Evolutionary conservation across 2,329 filamentous ascomycete genomes (phyloP), one percentile per base, ranked within the genome.

Genomic region (Venturia effusa): DNA sequence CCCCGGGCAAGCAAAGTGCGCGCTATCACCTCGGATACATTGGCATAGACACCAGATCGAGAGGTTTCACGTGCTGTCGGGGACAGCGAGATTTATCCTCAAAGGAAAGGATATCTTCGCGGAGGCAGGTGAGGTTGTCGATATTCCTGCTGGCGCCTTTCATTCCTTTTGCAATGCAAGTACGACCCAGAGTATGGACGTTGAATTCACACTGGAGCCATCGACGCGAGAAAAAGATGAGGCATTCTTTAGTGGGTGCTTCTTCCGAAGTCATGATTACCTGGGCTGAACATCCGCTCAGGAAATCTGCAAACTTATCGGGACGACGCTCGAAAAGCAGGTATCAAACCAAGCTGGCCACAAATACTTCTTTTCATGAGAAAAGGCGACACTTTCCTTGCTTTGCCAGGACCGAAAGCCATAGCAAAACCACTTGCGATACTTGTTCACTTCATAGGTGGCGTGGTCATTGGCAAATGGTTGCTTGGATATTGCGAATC

Each of bases 241-340:
- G 61, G 27, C 34, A 17, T 62, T 62, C 45, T 62, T 62, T 30
- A 13, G 61, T 62, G 41, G 22, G 61, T 54, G 19, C 22, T 19
- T 54, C 17, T n/a, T 7, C 43, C 10, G 10, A 27, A 15, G 1
- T 43, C n/a, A 24, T 7, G 24, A 43, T 24, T 13, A 8, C 22
- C 24, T 10, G 41, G 19, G 39, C 34, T 60, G 59, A 60, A 45
- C 61, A 22, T 19, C 10, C 5, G 30, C 27, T 34, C 13, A 62
- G 61, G 61, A 34, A 62, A 62, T 34, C 43, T 62, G 24, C 61
- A 62, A 37, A 54, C 61, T 17, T 62, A 62, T 54, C 61, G 61
- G 7, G 61, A 62, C 27, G 61, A 62, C 37, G 34, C 41, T 19
- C 39, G 61, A 11, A 62, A 62, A 62, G 61, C 61, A n/a, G 61